Percentiles rank a stretch among this genome's conserved stretches.
These are phyloP conservation scores for Ruellia speciosa DNA, from an alignment of 305 asterid species.

Conservation along the genomic window DNA sequence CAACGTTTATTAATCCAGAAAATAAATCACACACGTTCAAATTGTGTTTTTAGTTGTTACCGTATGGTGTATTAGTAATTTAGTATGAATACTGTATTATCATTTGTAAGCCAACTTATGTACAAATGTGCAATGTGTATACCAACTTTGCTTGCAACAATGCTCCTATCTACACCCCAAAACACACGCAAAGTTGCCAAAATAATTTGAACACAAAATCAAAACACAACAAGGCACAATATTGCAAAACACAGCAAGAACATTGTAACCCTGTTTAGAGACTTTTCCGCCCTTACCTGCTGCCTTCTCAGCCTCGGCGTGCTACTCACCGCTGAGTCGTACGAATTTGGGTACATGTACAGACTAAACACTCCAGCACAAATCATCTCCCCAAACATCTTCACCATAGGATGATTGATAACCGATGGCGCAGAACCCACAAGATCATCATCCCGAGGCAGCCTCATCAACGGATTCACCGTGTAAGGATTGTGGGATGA, in stretches of 20 bases:
- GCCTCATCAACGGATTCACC: constrained; percentile 32
- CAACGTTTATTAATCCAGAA: too few species aligned
- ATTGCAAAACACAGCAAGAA: constrained; percentile 53
- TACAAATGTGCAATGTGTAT: too few species aligned
- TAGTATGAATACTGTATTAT: too few species aligned
- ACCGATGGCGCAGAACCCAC: constrained; percentile 29
- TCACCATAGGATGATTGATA: constrained; percentile 35
- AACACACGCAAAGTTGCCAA: too few species aligned
- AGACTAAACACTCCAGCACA: constrained; percentile 36
- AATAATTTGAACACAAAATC: background rate
- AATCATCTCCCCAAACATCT: constrained; percentile 55
- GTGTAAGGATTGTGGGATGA: constrained; percentile 23
- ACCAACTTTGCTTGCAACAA: too few species aligned
- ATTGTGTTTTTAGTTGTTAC: too few species aligned
- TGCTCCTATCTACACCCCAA: too few species aligned
- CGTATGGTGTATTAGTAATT: too few species aligned
- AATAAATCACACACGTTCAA: too few species aligned
- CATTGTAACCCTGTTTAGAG: constrained; percentile 51
- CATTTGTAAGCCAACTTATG: too few species aligned
- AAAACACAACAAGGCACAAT: constrained; percentile 62
- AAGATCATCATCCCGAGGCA: constrained; percentile 28
- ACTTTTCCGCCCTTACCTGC: constrained; percentile 34
- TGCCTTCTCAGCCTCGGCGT: constrained; percentile 62
- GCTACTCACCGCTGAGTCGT: constrained; percentile 24
- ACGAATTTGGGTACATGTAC: constrained; percentile 27